Evolutionary conservation across 2,329 filamentous ascomycete species (phyloP).

Genomic region (Colletotrichum scovillei): DNA sequence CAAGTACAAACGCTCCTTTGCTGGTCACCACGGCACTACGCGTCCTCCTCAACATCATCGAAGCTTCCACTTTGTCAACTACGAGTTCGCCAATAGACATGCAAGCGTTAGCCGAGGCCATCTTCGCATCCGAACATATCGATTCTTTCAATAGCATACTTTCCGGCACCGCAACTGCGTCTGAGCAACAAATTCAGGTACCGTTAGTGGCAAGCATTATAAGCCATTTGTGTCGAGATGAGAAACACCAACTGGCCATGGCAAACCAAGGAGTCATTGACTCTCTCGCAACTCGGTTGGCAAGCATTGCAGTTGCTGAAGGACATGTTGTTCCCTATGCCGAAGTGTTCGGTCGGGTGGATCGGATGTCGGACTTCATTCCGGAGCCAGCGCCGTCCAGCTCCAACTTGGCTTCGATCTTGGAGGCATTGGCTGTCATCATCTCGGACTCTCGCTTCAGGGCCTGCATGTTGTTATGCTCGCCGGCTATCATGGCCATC

Average conservation of each 20-base stretch:
- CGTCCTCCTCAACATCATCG: slow-evolving; percentile 77
- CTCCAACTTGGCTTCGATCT: slow-evolving; percentile 73
- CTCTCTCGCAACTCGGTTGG: slow-evolving; percentile 79
- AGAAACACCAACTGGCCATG: slow-evolving; percentile 77
- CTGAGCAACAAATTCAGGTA: slow-evolving; percentile 71
- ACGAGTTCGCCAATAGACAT: slow-evolving; percentile 60
- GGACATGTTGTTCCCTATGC: slow-evolving; percentile 77
- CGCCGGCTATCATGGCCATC: slow-evolving; percentile 75
- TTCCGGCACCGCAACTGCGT: slow-evolving; percentile 63
- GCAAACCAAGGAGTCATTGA: slow-evolving; percentile 81
- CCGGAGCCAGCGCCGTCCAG: slow-evolving; percentile 70
- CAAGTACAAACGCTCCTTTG: slow-evolving; percentile 70
- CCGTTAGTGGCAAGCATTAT: slow-evolving; percentile 68
- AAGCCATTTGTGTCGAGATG: slow-evolving; percentile 71
- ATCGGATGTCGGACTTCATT: slow-evolving; percentile 67
- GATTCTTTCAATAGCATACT: slow-evolving; percentile 66
- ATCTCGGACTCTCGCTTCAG: slow-evolving; percentile 83
- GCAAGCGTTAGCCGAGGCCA: slow-evolving; percentile 66
- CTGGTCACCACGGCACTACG: slow-evolving; percentile 80
- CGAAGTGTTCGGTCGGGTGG: slow-evolving; percentile 63
- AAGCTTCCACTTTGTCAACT: slow-evolving; percentile 69
- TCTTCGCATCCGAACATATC: slow-evolving; percentile 61
- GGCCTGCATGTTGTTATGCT: slow-evolving; percentile 76
- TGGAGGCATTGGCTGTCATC: slow-evolving; percentile 82
- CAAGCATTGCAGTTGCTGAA: slow-evolving; percentile 74